Percentiles rank a stretch among this genome's conserved stretches.
Conservation (phyloP, 2,329 filamentous ascomycete species). For the Colletotrichum cuscutae region DNA sequence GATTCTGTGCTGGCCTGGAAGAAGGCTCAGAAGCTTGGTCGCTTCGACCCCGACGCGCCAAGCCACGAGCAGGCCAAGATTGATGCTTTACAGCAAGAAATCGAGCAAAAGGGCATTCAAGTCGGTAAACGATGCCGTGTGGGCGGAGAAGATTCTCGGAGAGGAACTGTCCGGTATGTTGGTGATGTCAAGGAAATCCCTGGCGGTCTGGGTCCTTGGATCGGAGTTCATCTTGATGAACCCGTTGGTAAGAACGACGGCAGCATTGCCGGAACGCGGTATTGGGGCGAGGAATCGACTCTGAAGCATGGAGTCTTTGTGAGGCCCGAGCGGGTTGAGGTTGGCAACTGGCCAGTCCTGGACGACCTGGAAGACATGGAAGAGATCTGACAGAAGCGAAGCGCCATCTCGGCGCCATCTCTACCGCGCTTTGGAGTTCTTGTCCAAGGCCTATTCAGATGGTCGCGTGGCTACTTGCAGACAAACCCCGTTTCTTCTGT, state of each 20-base stretch:
- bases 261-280: conserved; percentile 71
- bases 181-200: conserved; percentile 81
- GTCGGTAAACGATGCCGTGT: conserved; percentile 73
- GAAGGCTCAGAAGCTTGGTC: conserved; percentile 91
- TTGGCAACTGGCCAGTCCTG: conserved; percentile 76
- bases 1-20: conserved; percentile 97
- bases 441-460: not conserved
- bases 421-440: conserved; percentile 18
- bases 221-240: conserved; percentile 81
- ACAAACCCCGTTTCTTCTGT: conserved; percentile 19
- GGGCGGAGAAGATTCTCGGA: conserved; percentile 73
- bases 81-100: conserved; percentile 74
- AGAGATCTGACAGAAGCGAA: conserved; percentile 63
- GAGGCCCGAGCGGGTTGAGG: conserved; percentile 79
- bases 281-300: conserved; percentile 73
- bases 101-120: conserved; percentile 74
- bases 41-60: conserved; percentile 89
- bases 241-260: conserved; percentile 87
- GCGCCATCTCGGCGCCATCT: not conserved
- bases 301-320: conserved; percentile 83
- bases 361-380: conserved; percentile 83
- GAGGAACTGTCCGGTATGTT: conserved; percentile 77
- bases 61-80: conserved; percentile 78
- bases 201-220: conserved; percentile 72
- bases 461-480: conserved; percentile 1